Conservation (phyloP, 208 protist genomes). For the Porcisia hertigi region DNA sequence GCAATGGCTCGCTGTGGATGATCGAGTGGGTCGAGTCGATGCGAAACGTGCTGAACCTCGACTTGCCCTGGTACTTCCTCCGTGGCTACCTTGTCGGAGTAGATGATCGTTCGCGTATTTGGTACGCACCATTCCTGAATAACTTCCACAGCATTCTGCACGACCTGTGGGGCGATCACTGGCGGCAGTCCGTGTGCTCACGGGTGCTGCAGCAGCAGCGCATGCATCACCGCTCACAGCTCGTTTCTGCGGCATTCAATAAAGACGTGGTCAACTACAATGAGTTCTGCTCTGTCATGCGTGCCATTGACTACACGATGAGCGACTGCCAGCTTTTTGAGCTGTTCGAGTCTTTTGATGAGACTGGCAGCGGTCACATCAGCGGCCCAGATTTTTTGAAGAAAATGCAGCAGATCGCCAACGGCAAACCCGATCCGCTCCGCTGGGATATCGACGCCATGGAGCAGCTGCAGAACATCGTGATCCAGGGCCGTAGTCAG, state of each 20-base stretch:
- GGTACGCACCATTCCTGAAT: conserved; percentile 74
- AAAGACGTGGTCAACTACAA: conserved; percentile 82
- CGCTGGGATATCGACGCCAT: conserved; percentile 84
- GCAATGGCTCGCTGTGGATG: conserved; percentile 89
- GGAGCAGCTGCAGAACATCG: conserved; percentile 87
- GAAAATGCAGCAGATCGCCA: conserved; percentile 46
- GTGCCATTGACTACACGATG: conserved; percentile 83
- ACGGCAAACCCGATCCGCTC: conserved; percentile 59
- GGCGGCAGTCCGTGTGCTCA: conserved; percentile 61
- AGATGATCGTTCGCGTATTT: conserved; percentile 70
- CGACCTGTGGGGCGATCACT: conserved; percentile 68
- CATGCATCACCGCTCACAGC: conserved; percentile 76
- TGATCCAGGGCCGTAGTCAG: conserved; percentile 82
- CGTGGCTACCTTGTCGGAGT: conserved; percentile 78
- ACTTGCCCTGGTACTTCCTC: conserved; percentile 90
- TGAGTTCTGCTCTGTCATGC: conserved; percentile 87
- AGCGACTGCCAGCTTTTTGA: conserved; percentile 84
- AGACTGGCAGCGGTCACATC: conserved; percentile 57
- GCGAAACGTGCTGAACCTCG: conserved; percentile 82
- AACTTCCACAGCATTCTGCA: conserved; percentile 80
- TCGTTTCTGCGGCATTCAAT: conserved; percentile 73
- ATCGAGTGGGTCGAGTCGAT: conserved; percentile 91
- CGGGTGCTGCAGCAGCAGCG: conserved; percentile 79
- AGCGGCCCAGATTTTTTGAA: conserved; percentile 74
- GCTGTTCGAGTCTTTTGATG: conserved; percentile 81